phyloP scores from a whole-genome alignment of 768 basidiomycete species.

The Phlebiopsis flavidoalba region DNA sequence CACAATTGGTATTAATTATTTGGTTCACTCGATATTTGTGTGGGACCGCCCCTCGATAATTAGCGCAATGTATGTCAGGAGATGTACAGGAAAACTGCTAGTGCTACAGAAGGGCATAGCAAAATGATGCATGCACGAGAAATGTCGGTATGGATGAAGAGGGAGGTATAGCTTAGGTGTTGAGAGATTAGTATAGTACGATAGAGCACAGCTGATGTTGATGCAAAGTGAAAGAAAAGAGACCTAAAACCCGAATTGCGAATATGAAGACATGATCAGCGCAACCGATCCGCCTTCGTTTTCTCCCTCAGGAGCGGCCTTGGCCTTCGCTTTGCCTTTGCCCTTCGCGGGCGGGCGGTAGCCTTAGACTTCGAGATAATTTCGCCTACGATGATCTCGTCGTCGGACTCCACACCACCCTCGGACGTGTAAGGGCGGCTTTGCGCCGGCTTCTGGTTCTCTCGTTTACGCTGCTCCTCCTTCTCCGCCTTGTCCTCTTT shows the following conservation, averaged over 20 bases:
- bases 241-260: not conserved
- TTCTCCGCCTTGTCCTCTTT: conserved; percentile 44
- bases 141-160: no score
- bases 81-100: no score
- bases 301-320: not conserved
- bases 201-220: not conserved
- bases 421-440: not conserved
- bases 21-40: no score
- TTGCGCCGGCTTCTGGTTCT: not conserved
- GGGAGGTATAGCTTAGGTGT: not conserved
- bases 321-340: conserved; percentile 3
- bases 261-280: not conserved
- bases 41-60: no score
- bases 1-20: no score
- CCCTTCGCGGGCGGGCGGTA: not conserved
- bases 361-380: conserved; percentile 3
- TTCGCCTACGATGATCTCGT: conserved; percentile 36
- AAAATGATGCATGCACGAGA: no score
- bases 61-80: no score
- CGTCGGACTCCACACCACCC: conserved; percentile 27
- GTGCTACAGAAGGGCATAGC: no score
- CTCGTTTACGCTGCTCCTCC: conserved; percentile 24
- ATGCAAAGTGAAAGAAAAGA: not conserved
- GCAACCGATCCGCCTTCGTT: conserved; percentile 1
- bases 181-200: not conserved